phyloP scores from a whole-genome alignment of 2,329 filamentous ascomycete genomes.

The Ramichloridium luteum region DNA sequence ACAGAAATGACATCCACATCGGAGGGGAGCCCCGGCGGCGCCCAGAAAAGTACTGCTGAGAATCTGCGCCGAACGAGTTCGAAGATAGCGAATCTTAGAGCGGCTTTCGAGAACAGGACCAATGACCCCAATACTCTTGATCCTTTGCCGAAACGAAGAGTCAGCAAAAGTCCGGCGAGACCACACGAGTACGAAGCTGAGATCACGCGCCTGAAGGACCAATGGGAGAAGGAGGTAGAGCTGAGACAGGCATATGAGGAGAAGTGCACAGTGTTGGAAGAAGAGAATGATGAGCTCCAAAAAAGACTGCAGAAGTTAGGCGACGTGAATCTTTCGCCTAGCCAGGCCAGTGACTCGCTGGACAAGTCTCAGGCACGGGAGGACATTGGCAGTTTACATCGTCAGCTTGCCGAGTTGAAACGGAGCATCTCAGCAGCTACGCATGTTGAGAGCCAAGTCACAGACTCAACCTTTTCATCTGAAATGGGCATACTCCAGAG shows the following conservation, averaged over 20 bases:
- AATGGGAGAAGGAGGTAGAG: conserved; percentile 16
- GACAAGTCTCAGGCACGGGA: conserved; percentile 10
- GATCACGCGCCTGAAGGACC: conserved; percentile 10
- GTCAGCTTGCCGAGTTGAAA: conserved; percentile 56
- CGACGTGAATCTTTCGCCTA: conserved; percentile 8
- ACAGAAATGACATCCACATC: not conserved
- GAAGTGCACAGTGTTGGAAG: conserved; percentile 10
- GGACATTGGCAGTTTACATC: conserved; percentile 21
- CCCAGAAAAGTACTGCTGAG: conserved; percentile 1
- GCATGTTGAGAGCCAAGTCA: conserved; percentile 46
- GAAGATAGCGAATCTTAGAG: conserved; percentile 21
- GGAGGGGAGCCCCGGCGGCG: conserved; percentile 2
- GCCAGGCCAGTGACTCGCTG: conserved; percentile 5
- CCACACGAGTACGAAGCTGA: conserved; percentile 11
- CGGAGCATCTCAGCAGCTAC: conserved; percentile 59
- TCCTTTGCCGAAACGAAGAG: conserved; percentile 1
- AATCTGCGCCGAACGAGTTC: conserved; percentile 14
- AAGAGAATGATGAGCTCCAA: conserved; percentile 9
- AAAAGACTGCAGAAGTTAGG: conserved; percentile 8
- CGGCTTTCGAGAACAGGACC: conserved; percentile 18
- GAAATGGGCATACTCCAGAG: conserved; percentile 49
- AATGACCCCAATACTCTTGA: conserved; percentile 1
- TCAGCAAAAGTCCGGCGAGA: conserved; percentile 9
- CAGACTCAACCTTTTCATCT: conserved; percentile 55
- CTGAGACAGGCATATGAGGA: conserved; percentile 14